Conservation (phyloP, 2,329 filamentous ascomycete genomes). For the Xylariomycetidae sp. region DNA sequence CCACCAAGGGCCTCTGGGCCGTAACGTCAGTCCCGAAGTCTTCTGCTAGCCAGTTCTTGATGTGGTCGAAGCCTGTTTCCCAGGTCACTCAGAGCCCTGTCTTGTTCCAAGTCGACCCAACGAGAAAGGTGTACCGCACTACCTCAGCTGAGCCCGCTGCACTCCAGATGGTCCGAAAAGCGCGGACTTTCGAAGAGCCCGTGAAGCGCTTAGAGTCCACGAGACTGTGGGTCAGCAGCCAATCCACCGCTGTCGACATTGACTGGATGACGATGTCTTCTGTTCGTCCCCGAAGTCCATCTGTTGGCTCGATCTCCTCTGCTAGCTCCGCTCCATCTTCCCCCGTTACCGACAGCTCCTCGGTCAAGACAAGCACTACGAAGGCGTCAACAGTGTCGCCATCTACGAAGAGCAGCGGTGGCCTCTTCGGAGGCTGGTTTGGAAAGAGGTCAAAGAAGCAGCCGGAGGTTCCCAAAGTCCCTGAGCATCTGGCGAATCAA, state of each 20-base stretch:
- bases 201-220: conserved; percentile 20
- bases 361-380: conserved; percentile 14
- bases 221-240: conserved; percentile 16
- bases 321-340: conserved; percentile 14
- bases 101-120: conserved; percentile 28
- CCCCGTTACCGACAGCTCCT: conserved; percentile 14
- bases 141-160: conserved; percentile 29
- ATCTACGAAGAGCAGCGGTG: conserved; percentile 11
- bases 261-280: conserved; percentile 26
- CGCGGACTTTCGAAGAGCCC: conserved; percentile 21
- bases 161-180: conserved; percentile 29
- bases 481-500: conserved; percentile 1
- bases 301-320: conserved; percentile 15
- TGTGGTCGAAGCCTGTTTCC: conserved; percentile 13
- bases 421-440: conserved; percentile 20
- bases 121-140: conserved; percentile 25
- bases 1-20: conserved; percentile 16
- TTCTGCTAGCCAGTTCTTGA: conserved; percentile 2
- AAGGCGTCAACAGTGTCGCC: conserved; percentile 13
- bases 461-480: conserved; percentile 6
- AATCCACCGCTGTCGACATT: conserved; percentile 11
- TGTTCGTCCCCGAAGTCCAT: conserved; percentile 15
- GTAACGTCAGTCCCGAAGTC: background rate
- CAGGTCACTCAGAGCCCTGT: conserved; percentile 6
- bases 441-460: conserved; percentile 18